Percentiles rank a stretch among this genome's conserved stretches.
Evolutionary conservation across 2,329 filamentous ascomycete species (phyloP).

Genomic region (Setomelanomma holmii): DNA sequence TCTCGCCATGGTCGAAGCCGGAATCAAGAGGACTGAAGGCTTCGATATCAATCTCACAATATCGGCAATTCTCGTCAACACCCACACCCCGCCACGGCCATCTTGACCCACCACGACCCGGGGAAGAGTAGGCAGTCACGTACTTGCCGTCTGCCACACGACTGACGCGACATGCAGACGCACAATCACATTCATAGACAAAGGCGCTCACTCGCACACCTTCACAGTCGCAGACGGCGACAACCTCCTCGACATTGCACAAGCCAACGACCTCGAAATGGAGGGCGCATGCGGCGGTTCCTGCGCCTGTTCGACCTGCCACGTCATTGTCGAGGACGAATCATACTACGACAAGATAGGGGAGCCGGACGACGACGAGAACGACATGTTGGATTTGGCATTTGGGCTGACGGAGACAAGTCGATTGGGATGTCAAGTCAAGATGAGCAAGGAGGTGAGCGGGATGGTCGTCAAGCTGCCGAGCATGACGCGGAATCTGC

Average conservation of each 20-base stretch:
- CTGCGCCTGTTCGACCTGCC: slow-evolving; percentile 91
- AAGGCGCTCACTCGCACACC: slow-evolving; percentile 78
- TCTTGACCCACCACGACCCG: slow-evolving; percentile 81
- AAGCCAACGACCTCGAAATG: slow-evolving; percentile 96
- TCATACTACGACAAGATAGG: slow-evolving; percentile 77
- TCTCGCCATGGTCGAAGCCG: slow-evolving; percentile 1
- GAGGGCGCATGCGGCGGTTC: slow-evolving; percentile 96
- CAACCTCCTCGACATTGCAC: slow-evolving; percentile 93
- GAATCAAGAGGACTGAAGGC: background rate
- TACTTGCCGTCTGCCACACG: no score
- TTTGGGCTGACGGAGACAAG: slow-evolving; percentile 89
- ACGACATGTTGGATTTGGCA: slow-evolving; percentile 73
- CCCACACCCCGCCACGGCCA: slow-evolving; percentile 73
- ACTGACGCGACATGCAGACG: slow-evolving; percentile 63
- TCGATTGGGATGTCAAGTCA: slow-evolving; percentile 85
- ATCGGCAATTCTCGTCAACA: slow-evolving; percentile 71
- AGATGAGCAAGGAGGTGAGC: slow-evolving; percentile 89
- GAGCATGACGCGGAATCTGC: slow-evolving; percentile 92
- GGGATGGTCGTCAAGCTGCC: slow-evolving; percentile 86
- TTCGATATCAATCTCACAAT: background rate
- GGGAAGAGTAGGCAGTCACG: slow-evolving; percentile 76
- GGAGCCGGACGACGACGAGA: slow-evolving; percentile 58
- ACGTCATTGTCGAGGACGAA: slow-evolving; percentile 81
- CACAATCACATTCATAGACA: slow-evolving; percentile 91
- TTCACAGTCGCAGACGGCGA: slow-evolving; percentile 85